These are phyloP conservation scores for Trichomonas vaginalis DNA, from an alignment of 208 protist species.

Conservation along the genomic window DNA sequence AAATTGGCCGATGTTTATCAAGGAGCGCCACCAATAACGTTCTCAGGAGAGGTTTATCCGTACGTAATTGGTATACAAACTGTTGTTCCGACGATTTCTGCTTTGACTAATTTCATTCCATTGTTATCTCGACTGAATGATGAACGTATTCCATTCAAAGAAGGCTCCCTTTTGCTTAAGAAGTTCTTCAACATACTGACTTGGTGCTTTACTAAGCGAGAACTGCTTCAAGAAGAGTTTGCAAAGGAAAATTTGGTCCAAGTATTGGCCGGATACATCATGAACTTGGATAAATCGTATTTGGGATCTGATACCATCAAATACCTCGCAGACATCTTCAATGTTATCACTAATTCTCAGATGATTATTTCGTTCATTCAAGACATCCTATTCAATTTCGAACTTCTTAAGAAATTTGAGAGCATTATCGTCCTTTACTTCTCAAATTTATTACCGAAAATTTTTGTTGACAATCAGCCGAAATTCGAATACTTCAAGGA, in stretches of 20 bases:
- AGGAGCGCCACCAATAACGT: not conserved
- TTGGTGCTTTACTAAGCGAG: not conserved
- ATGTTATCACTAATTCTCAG: not conserved
- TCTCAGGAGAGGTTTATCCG: not conserved
- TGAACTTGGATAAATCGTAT: not conserved
- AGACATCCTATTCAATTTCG: not conserved
- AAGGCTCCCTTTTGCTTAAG: not conserved
- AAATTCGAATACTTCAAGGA: not conserved
- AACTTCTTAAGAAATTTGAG: not conserved
- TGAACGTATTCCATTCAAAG: not conserved
- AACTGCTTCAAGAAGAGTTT: not conserved
- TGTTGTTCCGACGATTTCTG: not conserved
- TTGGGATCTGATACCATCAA: not conserved
- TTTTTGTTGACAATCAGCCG: not conserved
- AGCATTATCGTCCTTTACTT: not conserved
- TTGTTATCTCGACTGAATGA: not conserved
- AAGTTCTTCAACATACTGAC: not conserved
- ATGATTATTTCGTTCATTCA: not conserved
- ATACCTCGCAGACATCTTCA: not conserved
- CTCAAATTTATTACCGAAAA: not conserved
- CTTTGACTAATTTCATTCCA: not conserved
- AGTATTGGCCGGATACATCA: not conserved
- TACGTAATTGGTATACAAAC: not conserved
- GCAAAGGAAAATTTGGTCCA: not conserved
- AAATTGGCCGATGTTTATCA: not conserved